Conservation (phyloP, 805 yeast genomes). For the Gaillardinia entomophila region DNA sequence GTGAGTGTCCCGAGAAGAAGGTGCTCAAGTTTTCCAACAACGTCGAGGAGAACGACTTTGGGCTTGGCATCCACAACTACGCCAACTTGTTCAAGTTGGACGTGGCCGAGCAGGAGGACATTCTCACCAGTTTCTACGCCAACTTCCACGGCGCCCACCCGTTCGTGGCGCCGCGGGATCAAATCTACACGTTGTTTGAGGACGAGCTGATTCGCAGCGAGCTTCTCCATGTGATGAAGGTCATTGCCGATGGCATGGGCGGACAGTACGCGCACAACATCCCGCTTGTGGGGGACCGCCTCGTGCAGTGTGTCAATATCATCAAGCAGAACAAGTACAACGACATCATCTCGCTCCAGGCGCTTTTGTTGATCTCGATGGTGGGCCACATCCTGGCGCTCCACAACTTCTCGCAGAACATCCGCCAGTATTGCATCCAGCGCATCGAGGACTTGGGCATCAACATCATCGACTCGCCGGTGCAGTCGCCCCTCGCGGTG, state of each 20-base stretch:
- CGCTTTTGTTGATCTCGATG: conserved; percentile 34
- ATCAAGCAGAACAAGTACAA: conserved; percentile 9
- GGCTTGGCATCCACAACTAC: conserved; percentile 1
- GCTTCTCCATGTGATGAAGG: conserved; percentile 41
- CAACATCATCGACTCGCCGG: conserved; percentile 28
- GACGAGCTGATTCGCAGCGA: conserved; percentile 33
- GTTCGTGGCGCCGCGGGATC: conserved; percentile 35
- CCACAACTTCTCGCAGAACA: conserved; percentile 37
- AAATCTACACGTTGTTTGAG: conserved; percentile 27
- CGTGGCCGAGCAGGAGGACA: conserved; percentile 1
- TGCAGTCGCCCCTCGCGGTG: conserved; percentile 1
- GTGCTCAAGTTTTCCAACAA: background rate
- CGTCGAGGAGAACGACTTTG: conserved; percentile 1
- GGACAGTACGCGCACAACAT: conserved; percentile 7
- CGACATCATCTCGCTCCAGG: conserved; percentile 41
- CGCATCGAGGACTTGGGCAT: conserved; percentile 32
- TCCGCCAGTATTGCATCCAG: conserved; percentile 39
- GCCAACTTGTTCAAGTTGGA: conserved; percentile 17
- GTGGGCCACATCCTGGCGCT: conserved; percentile 47
- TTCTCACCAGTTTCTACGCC: conserved; percentile 23
- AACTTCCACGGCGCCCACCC: conserved; percentile 42
- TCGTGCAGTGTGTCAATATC: conserved; percentile 11
- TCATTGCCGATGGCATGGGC: conserved; percentile 42
- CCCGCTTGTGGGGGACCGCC: conserved; percentile 10
- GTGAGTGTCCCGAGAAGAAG: background rate